Base-by-base conservation (phyloP, 352 stramenopile genomes). In the Globisporangium radiosum region DNA sequence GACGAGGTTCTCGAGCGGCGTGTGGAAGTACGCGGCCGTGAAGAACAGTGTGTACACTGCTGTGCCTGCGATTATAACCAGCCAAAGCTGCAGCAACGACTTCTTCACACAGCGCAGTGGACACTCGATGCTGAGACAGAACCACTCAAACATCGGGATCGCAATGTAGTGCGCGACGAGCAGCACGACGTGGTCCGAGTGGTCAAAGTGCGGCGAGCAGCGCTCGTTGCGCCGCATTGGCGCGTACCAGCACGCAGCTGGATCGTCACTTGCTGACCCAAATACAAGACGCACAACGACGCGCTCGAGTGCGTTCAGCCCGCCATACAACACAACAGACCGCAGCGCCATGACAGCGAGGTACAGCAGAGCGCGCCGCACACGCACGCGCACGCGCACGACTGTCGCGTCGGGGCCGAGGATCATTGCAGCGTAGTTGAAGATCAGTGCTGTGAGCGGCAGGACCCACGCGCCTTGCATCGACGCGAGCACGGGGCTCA, bases 131-230 rank as follows among this genome's bases (percentile, higher is more conserved):
- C 42, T 68, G 15, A 90, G 59, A 37, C 77, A 76, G 49, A 88
- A 89, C 80, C 78, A 92, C 60, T 92, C 81, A 48, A 92, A 91
- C 52, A 88, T 55, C 48, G 70, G 59, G 38, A 90, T 83, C 33
- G 78, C 76, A 44, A 92, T 10, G 68, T 88, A 92, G 55, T 92
- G 83, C 52, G 73, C 69, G 13, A 89, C 70, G 45, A 90, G 72
- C 54, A 92, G 65, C 57, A 92, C 80, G 11, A 92, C 60, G 66
- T 92, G 83, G 66, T 92, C 83, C 53, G 83, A 88, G 64, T 87
- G 79, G 67, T 92, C 83, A 58, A 92, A 92, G 25, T 63, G 59
- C 62, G 68, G 47, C 4, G 72, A 64, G 49, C 83, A 92, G 39
- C 64, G 64, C 42, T 80, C 65, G 63, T 75, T 72, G 36, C 69